Base-by-base conservation (phyloP, 1,284 basidiomycete species). In the Ceratobasidium sp. region DNA sequence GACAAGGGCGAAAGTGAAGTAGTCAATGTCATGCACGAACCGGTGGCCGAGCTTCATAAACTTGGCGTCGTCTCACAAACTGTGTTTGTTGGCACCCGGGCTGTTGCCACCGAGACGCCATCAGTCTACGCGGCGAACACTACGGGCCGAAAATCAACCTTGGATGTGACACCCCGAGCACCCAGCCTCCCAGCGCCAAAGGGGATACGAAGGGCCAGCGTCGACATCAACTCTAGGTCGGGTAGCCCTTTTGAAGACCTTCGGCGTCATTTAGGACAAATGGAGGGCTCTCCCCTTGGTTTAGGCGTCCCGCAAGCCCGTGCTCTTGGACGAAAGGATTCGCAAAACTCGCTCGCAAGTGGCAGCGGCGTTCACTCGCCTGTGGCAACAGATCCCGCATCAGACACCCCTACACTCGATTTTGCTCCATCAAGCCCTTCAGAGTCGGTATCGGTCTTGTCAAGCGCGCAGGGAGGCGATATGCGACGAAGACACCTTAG, bases 41-140 rank as follows among this genome's bases (percentile, higher is more conserved):
- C 87, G 42, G 82, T 73, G 43, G 73, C 92, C 35, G 90, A 91
- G 73, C 80, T 93, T 45, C 88, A 91, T 77, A 92, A 93, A 76
- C 85, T 96, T 47, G 89, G 91, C 2, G 91, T 98, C n/a, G 92
- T 95, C 0, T 94, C 94, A 4, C 94, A 94, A 72, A 99, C 96
- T 0, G 91, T 99, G 25, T 98, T 99, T 79, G 84, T 99, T 74
- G 93, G 88, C 22, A 79, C 80, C 15, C 75, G 72, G 20, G 68
- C 69, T 6, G 32, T 38, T n/a, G 34, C 40, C 17, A 52, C 29
- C 34, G 60, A 64, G 25, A 27, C 60, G 12, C 60, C 60, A 27
- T 64, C 60, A 8, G 34, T 64, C 22, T 64, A 64, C 25, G 60
- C 60, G 5, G 47, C 60, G 13, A 52, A 6, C 17, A 47, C 60